Percentiles rank a stretch among this genome's conserved stretches.
Evolutionary conservation across 495 filamentous ascomycete species (phyloP).

Genomic region (Talaromyces proteolyticus): DNA sequence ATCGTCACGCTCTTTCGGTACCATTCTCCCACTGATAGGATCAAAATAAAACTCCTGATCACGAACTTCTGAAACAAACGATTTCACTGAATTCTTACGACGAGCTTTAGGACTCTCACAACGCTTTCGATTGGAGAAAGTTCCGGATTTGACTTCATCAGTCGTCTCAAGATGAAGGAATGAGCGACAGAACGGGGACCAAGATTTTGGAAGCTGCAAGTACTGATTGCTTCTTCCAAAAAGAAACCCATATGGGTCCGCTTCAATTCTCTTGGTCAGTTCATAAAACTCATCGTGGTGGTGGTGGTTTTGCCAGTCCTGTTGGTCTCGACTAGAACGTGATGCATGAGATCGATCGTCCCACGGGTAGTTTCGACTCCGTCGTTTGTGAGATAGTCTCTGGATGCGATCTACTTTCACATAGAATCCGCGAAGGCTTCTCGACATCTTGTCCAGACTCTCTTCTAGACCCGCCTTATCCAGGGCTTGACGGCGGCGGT

Average conservation of each 20-base stretch:
- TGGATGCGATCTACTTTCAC: neutral
- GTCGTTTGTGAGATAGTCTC: no score
- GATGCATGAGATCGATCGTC: neutral
- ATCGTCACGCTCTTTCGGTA: conserved; percentile 15
- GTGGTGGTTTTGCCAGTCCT: conserved; percentile 7
- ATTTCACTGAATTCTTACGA: neutral
- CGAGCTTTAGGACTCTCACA: no score
- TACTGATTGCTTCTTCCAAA: conserved; percentile 34
- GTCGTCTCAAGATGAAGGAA: conserved; percentile 12
- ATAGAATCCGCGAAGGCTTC: neutral
- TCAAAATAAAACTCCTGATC: conserved; percentile 19
- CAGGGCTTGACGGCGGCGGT: neutral
- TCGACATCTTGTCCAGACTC: neutral
- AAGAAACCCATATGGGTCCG: conserved; percentile 33
- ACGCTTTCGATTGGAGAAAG: neutral
- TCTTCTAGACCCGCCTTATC: neutral
- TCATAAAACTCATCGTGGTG: conserved; percentile 11
- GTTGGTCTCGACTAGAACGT: neutral
- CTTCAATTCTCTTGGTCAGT: conserved; percentile 28
- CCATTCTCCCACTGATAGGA: conserved; percentile 37
- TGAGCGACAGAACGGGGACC: conserved; percentile 21
- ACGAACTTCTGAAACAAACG: neutral
- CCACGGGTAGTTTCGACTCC: neutral
- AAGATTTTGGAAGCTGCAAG: conserved; percentile 10
- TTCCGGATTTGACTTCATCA: neutral